Evolutionary conservation across 805 yeast genomes (phyloP).

Genomic region (Suhomyces emberorum): DNA sequence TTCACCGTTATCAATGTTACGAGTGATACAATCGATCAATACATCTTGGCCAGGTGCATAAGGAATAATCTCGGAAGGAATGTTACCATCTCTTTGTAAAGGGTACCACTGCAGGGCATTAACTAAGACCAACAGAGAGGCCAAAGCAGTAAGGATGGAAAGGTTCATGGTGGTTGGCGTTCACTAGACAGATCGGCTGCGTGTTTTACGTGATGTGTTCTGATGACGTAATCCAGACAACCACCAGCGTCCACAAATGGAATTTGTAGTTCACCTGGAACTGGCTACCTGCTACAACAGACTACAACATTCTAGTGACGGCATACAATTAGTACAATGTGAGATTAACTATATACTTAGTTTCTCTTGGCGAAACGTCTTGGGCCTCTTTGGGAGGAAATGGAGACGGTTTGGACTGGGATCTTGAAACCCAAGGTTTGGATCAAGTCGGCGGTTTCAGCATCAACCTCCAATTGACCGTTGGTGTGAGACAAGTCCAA

Average conservation of each 20-base stretch:
- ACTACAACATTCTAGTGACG: too few relatives aligned
- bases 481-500: constrained; percentile 95
- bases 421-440: constrained; percentile 86
- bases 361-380: constrained; percentile 93
- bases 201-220: not conserved
- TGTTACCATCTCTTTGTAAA: constrained; percentile 33
- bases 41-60: constrained; percentile 41
- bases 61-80: constrained; percentile 35
- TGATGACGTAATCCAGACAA: not conserved
- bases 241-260: too few relatives aligned
- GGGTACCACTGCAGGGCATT: constrained; percentile 33
- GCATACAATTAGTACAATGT: constrained; percentile 5
- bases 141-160: not conserved
- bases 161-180: constrained; percentile 1
- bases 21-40: constrained; percentile 55
- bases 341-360: constrained; percentile 37
- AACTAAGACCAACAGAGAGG: constrained; percentile 4
- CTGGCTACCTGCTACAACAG: too few relatives aligned
- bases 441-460: constrained; percentile 93
- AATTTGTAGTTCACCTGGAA: too few relatives aligned
- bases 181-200: not conserved
- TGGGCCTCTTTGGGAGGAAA: constrained; percentile 84
- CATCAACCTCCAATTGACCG: constrained; percentile 94
- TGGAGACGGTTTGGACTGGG: constrained; percentile 81
- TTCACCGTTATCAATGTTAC: constrained; percentile 75